Conservation (phyloP, 106 monocot species). For the Dactylorhiza incarnata region DNA sequence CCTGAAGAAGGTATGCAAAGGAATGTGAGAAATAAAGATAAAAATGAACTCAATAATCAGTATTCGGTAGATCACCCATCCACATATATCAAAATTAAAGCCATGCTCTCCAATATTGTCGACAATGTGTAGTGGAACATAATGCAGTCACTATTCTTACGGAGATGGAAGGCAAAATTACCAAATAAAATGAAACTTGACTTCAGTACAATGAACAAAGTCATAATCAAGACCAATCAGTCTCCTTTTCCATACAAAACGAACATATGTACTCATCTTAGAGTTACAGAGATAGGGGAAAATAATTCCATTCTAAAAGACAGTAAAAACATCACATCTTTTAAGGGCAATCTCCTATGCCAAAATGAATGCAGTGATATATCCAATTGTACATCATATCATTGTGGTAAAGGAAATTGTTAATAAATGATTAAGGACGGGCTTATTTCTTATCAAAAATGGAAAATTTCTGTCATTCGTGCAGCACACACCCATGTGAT, state of each 20-base stretch:
- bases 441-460: too few relatives aligned
- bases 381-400: not conserved
- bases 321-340: not conserved
- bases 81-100: not conserved
- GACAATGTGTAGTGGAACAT: not conserved
- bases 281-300: not conserved
- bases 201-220: not conserved
- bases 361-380: not conserved
- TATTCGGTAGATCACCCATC: not conserved
- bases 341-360: not conserved
- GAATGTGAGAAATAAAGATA: not conserved
- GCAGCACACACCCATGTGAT: too few relatives aligned
- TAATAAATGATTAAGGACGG: not conserved
- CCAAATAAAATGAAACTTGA: not conserved
- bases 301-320: not conserved
- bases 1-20: conserved; percentile 27
- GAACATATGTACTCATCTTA: not conserved
- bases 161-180: not conserved
- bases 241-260: not conserved
- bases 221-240: not conserved
- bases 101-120: not conserved
- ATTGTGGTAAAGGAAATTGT: not conserved
- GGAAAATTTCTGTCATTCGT: not conserved
- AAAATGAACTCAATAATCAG: not conserved
- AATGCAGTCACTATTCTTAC: not conserved